Base-by-base conservation (phyloP, 768 basidiomycete genomes). In the Sarcomyxa edulis region DNA sequence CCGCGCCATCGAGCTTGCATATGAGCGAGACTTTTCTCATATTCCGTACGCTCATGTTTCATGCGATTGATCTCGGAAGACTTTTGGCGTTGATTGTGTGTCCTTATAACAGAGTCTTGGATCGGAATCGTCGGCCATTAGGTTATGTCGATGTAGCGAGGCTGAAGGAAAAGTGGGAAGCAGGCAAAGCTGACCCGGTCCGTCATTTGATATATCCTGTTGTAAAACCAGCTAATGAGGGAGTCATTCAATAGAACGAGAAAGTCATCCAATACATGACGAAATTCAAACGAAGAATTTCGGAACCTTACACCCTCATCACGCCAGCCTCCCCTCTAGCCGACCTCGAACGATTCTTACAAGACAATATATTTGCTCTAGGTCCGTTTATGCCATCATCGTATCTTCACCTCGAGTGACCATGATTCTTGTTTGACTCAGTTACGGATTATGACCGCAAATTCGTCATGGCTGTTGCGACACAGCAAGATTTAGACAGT, bases 11-110 rank as follows among this genome's bases (percentile, higher is more conserved):
- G 89, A 90, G 49, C 72, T 85, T 18, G 93, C 92, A 0, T 95
- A 93, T 50, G 93, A 96, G 48, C 79, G 91, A 23, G 93, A 96
- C 55, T 96, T 94, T 61, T 91, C 91, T 12, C 83, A 94, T 50
- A 82, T 95, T 44, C 93, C 93, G 93, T 94, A 37, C 32, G 64
- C 45, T 50, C 26, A 29, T 32, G 11, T 12, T 23, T 30, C 11
- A 16, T 5, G 22, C 7, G 8, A 6, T 31, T 26, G 22, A 28
- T n/a, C n/a, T n/a, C n/a, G n/a, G n/a, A n/a, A n/a, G n/a, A 20
- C 34, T 28, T 11, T 24, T 4, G 21, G 32, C 5, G 40, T 32
- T 27, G 28, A 39, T 31, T 25, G 11, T 25, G 28, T 14, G 32
- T 9, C 9, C 27, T n/a, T 22, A 7, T 29, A 32, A 7, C 47